Percentiles rank a stretch among this genome's conserved stretches.
Conservation (phyloP, 805 yeast genomes). For the Candida silvatica region DNA sequence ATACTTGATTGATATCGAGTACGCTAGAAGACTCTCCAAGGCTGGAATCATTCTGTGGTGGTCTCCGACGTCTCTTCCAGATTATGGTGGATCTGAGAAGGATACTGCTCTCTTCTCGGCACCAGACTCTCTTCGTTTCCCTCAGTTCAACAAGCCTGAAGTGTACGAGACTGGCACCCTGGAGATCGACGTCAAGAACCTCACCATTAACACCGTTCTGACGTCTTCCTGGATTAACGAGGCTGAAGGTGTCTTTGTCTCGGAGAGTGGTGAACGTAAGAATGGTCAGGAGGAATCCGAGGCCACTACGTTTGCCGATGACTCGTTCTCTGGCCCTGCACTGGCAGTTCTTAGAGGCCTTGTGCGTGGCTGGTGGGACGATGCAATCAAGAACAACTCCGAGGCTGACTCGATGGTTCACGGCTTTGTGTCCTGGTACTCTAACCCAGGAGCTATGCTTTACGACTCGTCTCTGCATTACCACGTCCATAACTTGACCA, state of each 20-base stretch:
- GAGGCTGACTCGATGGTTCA: constrained; percentile 82
- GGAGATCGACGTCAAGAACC: constrained; percentile 70
- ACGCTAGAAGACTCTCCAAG: constrained; percentile 65
- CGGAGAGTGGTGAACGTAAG: constrained; percentile 32
- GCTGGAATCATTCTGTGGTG: constrained; percentile 84
- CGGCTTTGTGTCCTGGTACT: constrained; percentile 80
- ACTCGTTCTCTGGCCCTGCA: constrained; percentile 74
- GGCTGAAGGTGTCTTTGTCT: constrained; percentile 77
- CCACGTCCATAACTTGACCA: constrained; percentile 80
- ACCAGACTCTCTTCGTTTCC: constrained; percentile 56
- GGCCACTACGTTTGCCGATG: constrained; percentile 54
- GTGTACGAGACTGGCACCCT: constrained; percentile 69
- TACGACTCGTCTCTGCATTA: constrained; percentile 76
- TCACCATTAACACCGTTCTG: constrained; percentile 78
- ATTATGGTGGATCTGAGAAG: constrained; percentile 73
- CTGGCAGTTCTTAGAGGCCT: constrained; percentile 59
- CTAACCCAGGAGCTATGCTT: constrained; percentile 59
- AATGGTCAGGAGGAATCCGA: constrained; percentile 9
- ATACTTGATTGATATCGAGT: constrained; percentile 75
- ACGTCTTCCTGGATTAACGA: constrained; percentile 80
- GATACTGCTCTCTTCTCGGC: constrained; percentile 36
- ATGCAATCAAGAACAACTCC: constrained; percentile 49
- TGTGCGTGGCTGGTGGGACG: constrained; percentile 92
- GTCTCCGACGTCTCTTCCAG: constrained; percentile 76
- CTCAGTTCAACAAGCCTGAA: constrained; percentile 69